Percentiles rank a stretch among this genome's conserved stretches.
Conservation (phyloP, 129 eudicot genomes). For the Helianthus annuus region DNA sequence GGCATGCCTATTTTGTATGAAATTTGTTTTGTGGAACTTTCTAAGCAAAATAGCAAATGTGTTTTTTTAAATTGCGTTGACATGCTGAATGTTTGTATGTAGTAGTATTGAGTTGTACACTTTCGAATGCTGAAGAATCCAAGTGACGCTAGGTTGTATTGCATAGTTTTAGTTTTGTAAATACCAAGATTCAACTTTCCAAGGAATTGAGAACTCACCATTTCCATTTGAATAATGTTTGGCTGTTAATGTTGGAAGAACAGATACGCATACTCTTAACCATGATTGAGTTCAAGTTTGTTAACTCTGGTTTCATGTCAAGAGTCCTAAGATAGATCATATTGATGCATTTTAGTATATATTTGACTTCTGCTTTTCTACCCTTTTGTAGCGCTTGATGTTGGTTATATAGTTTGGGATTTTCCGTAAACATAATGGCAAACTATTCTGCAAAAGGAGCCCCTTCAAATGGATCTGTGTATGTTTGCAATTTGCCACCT, state of each 20-base stretch:
- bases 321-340: not conserved
- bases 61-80: not conserved
- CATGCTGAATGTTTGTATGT: not conserved
- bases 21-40: not conserved
- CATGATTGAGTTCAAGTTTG: not conserved
- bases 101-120: not conserved
- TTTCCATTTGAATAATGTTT: too few relatives aligned
- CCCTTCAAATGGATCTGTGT: constrained; percentile 79
- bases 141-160: not conserved
- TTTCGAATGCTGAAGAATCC: not conserved
- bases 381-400: constrained; percentile 32
- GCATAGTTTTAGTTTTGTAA: too few relatives aligned
- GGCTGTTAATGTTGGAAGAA: too few relatives aligned
- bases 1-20: not conserved
- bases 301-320: too few relatives aligned
- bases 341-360: not conserved
- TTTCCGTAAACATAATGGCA: constrained; percentile 69
- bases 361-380: not conserved
- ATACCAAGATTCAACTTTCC: too few relatives aligned
- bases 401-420: constrained; percentile 24
- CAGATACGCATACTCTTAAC: too few relatives aligned
- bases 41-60: not conserved
- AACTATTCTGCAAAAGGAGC: constrained; percentile 60
- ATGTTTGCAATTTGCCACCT: constrained; percentile 88
- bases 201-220: too few relatives aligned